Base-by-base conservation (phyloP, 2,329 filamentous ascomycete species). In the Alternaria solani region DNA sequence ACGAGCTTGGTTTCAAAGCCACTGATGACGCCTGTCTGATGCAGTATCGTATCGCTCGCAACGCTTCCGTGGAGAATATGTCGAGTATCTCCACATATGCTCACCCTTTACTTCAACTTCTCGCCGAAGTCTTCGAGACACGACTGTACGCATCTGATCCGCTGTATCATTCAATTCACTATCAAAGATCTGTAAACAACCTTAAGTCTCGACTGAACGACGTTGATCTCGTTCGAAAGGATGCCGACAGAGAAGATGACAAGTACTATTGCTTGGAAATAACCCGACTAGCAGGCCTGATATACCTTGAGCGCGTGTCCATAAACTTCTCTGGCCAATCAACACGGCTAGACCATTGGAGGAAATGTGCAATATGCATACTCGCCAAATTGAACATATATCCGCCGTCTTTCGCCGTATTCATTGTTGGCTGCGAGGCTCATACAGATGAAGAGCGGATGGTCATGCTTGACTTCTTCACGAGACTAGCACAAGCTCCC, bases 1-100 rank as follows among this genome's bases (percentile, higher is more conserved):
- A 28, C 25, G 55, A 49, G n/a, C 51, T 64, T 4, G 47, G 59
- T 4, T 61, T 61, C 38, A 32, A 42, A 8, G 32, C 30, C 0
- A 32, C 47, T 4, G 26, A 34, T 4, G 11, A 30, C 1, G 12
- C 5, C 1, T 48, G 44, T 23, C 1, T 34, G 12, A 34, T 34
- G 18, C 44, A 48, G 1, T 34, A 34, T 16, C 44, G 44, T 6
- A 48, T 48, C 20, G 44, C 44, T 7, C 44, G 44, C 4, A 34
- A 4, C 2, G 7, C 30, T 18, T 20, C 34, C 2, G 18, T 28
- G 8, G 14, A 48, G 1, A 32, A 32, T 0, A 48, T 48, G 28
- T 20, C 44, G 1, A 14, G 11, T 16, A 48, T 34, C 12, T 20
- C 44, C 6, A 16, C 18, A 9, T 34, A 34, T 12, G 44, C 30